phyloP scores from a whole-genome alignment of 1,139 yeast species.

The Saccharomyces hybrid region DNA sequence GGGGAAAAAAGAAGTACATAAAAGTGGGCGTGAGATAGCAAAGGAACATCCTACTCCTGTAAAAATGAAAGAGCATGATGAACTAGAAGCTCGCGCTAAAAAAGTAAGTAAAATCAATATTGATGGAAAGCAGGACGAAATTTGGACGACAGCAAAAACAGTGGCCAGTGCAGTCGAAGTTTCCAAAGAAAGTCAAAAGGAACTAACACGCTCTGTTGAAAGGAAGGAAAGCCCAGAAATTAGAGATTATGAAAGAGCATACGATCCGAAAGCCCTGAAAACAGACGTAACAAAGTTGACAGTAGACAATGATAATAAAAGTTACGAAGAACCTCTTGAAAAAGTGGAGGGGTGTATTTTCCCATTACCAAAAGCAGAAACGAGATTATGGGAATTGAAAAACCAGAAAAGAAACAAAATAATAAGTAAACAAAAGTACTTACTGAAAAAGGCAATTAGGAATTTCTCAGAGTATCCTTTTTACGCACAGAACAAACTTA shows the following conservation, averaged over 20 bases:
- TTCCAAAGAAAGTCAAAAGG: not conserved
- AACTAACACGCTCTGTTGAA: not conserved
- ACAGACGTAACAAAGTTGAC: slow-evolving; percentile 14
- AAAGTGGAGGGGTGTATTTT: slow-evolving; percentile 35
- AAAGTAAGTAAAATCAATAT: not conserved
- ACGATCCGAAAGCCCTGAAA: slow-evolving; percentile 24
- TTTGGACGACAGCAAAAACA: not conserved
- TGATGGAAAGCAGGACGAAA: not conserved
- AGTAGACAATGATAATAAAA: slow-evolving; percentile 1
- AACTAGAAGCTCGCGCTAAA: not conserved
- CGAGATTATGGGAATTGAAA: slow-evolving; percentile 46
- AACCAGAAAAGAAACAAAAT: slow-evolving; percentile 37
- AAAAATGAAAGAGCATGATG: not conserved
- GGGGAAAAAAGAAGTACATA: not conserved
- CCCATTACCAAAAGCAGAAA: slow-evolving; percentile 51
- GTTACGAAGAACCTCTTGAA: slow-evolving; percentile 16
- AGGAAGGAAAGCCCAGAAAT: slow-evolving; percentile 1
- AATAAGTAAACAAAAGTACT: slow-evolving; percentile 35
- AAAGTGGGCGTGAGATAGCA: not conserved
- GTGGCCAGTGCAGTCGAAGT: not conserved
- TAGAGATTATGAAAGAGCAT: slow-evolving; percentile 18
- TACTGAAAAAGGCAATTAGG: slow-evolving; percentile 35
- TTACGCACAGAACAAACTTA: slow-evolving; percentile 36
- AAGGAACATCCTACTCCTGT: not conserved
- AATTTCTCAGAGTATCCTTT: slow-evolving; percentile 47